phyloP scores from a whole-genome alignment of 139 green algal genomes.

The Chlorella sp. region DNA sequence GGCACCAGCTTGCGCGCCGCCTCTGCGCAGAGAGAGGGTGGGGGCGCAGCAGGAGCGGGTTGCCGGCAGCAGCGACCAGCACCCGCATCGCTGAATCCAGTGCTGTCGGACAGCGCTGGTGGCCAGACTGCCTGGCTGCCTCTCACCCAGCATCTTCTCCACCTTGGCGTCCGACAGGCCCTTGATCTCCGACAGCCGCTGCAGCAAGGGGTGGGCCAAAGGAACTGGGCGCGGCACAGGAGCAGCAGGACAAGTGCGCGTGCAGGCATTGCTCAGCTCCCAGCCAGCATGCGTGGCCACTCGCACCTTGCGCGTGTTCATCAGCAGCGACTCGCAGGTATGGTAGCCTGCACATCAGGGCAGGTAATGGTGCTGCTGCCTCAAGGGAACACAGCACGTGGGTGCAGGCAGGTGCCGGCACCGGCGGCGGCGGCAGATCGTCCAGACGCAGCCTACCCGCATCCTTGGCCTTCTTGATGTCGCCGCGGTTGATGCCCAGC shows the following conservation, averaged over 20 bases:
- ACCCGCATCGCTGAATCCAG: no score
- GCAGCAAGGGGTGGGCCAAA: constrained; percentile 22
- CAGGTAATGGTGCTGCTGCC: neutral
- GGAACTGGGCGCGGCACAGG: no score
- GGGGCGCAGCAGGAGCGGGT: neutral
- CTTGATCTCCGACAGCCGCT: constrained; percentile 88
- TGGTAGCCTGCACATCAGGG: constrained; percentile 58
- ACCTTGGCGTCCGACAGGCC: constrained; percentile 94
- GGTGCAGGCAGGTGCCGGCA: neutral
- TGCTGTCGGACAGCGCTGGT: no score
- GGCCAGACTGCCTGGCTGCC: no score
- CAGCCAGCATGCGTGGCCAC: neutral
- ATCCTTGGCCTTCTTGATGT: constrained; percentile 95
- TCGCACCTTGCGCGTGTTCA: constrained; percentile 82
- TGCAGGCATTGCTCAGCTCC: neutral
- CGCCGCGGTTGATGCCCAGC: constrained; percentile 74
- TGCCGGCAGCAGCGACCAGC: no score
- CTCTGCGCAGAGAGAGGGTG: neutral
- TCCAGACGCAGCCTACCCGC: constrained; percentile 16
- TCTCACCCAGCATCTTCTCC: constrained; percentile 87
- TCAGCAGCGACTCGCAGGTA: constrained; percentile 81
- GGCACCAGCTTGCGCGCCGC: neutral
- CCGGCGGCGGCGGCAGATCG: neutral
- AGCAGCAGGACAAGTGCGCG: neutral
- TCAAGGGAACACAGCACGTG: neutral